Evolutionary conservation across 257 asterid genomes (phyloP), one percentile per base, ranked within the genome.

Genomic region (Dorcoceras hygrometricum): DNA sequence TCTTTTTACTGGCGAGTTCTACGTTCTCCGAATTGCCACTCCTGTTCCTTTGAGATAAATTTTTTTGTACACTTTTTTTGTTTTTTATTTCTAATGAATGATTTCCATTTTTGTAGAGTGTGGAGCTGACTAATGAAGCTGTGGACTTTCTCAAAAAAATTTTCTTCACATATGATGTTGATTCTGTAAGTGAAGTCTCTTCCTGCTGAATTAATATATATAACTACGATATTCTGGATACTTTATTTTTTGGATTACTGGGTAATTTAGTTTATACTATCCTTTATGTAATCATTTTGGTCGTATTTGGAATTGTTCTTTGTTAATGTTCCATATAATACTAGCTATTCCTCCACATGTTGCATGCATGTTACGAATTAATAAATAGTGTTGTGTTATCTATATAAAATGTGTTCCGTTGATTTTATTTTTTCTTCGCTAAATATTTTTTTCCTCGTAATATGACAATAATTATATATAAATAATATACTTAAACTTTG

Each of bases 41-140:
- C 39, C 57, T 25, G 66, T 19, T 46, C 23, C 23, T 4, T 20
- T 46, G 22, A 46, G 8, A 5, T 46, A 46, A 46, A 4, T 10
- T 39, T 39, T 39, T 3, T 16, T 50, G 66, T 46, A 36, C 29
- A 53, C n/a, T 8, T 39, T 56, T 24, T 62, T 59, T 66, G 24
- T 69, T 36, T 32, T n/a, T 55, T 50, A n/a, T 51, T 62, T 36
- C 63, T 56, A 62, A 81, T 70, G 29, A 65, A 66, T 18, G 58
- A 39, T 75, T 76, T 62, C 75, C 73, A 22, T 76, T 68, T 80
- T 51, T 77, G 78, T 61, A 94, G 99, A 94, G 95, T 59, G 95
- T 84, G 79, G 99, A 94, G 95, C 86, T 94, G 62, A 82, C 95
- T 65, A 80, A 70, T 77, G 99, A 90, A 62, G 98, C 96, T 61